These are phyloP conservation scores for Fraxinus greggii DNA, from an alignment of 305 asterid species.

Conservation along the genomic window DNA sequence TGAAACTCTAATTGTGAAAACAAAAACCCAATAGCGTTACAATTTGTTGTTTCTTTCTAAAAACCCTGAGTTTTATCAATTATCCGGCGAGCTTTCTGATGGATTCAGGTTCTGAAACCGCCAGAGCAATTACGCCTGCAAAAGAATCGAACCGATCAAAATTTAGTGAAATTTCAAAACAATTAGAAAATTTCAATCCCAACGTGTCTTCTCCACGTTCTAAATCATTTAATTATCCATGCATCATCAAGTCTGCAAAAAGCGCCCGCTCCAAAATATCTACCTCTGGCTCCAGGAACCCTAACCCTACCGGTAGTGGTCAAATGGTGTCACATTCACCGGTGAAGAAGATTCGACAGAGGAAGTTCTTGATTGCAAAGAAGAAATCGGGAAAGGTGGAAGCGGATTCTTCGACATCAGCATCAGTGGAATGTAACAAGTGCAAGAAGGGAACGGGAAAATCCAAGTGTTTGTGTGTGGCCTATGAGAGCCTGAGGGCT, in stretches of 20 bases:
- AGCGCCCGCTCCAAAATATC: conserved; percentile 48
- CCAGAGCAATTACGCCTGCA: conserved; percentile 43
- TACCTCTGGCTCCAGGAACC: conserved; percentile 36
- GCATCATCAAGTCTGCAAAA: conserved; percentile 37
- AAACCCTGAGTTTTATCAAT: conserved; percentile 7
- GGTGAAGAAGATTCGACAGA: conserved; percentile 68
- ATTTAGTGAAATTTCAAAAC: conserved; percentile 22
- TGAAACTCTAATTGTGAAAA: background rate
- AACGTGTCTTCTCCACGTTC: conserved; percentile 44
- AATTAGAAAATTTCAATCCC: conserved; percentile 59
- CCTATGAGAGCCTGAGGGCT: conserved; percentile 57
- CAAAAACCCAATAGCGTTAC: background rate
- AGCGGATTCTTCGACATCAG: conserved; percentile 14
- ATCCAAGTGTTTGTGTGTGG: conserved; percentile 56
- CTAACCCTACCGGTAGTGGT: conserved; percentile 22
- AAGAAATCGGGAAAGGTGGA: conserved; percentile 43
- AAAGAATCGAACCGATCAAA: conserved; percentile 36
- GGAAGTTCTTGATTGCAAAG: conserved; percentile 75
- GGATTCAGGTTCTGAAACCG: conserved; percentile 46
- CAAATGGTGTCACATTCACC: conserved; percentile 47
- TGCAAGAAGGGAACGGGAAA: conserved; percentile 46
- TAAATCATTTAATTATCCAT: conserved; percentile 43
- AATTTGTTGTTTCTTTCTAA: background rate
- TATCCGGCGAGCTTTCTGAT: conserved; percentile 32
- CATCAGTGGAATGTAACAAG: conserved; percentile 43